A percentile compares a stretch with the other conserved stretches of the same genome.
Evolutionary conservation across 148 eudicot genomes (phyloP).

Genomic region (Beta vulgaris): DNA sequence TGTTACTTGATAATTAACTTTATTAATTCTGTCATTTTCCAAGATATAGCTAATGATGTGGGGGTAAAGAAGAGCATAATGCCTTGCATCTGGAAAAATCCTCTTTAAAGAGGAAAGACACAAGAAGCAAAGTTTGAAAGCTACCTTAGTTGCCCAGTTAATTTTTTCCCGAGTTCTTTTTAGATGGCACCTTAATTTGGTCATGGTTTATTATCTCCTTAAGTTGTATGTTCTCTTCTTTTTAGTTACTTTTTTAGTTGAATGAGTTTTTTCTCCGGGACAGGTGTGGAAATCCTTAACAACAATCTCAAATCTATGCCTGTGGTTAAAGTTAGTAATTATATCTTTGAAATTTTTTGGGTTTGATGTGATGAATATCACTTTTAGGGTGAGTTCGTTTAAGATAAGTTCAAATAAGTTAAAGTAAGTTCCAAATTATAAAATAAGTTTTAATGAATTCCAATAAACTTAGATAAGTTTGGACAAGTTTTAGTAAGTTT

Average conservation of each 20-base stretch:
- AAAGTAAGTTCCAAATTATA: no score
- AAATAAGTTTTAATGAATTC: no score
- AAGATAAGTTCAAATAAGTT: no score
- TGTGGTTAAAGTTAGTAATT: background rate
- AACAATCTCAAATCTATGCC: background rate
- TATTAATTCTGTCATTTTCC: slow-evolving; percentile 16
- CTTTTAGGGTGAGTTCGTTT: no score
- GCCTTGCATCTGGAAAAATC: slow-evolving; percentile 21
- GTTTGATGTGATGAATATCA: background rate
- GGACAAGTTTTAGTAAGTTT: no score
- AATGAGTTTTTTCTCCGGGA: no score
- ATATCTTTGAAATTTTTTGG: background rate
- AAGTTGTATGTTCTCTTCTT: slow-evolving; percentile 3
- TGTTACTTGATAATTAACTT: slow-evolving; percentile 20
- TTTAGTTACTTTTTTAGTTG: background rate
- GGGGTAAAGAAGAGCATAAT: slow-evolving; percentile 20
- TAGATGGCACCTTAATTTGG: slow-evolving; percentile 12
- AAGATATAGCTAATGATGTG: slow-evolving; percentile 15
- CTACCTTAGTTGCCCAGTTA: slow-evolving; percentile 15
- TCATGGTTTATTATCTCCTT: background rate
- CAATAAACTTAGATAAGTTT: no score
- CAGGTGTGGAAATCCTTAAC: background rate
- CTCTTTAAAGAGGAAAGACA: slow-evolving; percentile 11
- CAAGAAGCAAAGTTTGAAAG: slow-evolving; percentile 21
- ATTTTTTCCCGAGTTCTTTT: slow-evolving; percentile 9